A percentile compares a stretch with the other conserved stretches of the same genome.
Conservation (phyloP, 805 yeast species). For the Diddensiella santjacobensis region DNA sequence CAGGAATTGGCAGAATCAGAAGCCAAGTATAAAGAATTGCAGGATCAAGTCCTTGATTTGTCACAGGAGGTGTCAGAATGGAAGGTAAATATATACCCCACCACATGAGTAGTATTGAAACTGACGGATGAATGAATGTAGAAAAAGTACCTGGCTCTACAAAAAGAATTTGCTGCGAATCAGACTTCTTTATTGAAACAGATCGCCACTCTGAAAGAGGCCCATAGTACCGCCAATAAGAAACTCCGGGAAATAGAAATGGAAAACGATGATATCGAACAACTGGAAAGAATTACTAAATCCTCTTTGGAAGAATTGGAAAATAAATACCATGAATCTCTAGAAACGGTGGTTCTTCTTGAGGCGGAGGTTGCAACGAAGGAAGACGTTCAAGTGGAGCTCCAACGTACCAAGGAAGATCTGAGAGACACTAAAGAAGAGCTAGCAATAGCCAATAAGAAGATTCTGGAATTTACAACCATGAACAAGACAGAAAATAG, state of each 20-base stretch:
- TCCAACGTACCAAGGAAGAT: constrained; percentile 35
- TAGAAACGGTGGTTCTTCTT: constrained; percentile 39
- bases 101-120: background rate
- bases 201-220: constrained; percentile 30
- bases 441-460: constrained; percentile 19
- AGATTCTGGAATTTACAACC: constrained; percentile 9
- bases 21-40: constrained; percentile 25
- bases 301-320: constrained; percentile 36
- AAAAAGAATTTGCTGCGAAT: constrained; percentile 27
- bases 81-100: constrained; percentile 15
- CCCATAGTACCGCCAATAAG: constrained; percentile 30
- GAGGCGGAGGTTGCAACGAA: constrained; percentile 37
- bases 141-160: constrained; percentile 28
- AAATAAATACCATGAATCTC: constrained; percentile 33
- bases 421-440: constrained; percentile 35
- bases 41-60: constrained; percentile 23
- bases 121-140: background rate
- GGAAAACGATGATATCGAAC: constrained; percentile 43
- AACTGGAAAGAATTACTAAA: constrained; percentile 37
- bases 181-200: constrained; percentile 26
- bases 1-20: constrained; percentile 39
- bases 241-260: constrained; percentile 42
- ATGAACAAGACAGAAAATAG: background rate
- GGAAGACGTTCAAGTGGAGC: constrained; percentile 28
- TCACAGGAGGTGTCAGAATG: constrained; percentile 28